Percentiles rank a stretch among this genome's conserved stretches.
Evolutionary conservation across 768 basidiomycete species (phyloP).

Genomic region (Xerocomellus intermedius): DNA sequence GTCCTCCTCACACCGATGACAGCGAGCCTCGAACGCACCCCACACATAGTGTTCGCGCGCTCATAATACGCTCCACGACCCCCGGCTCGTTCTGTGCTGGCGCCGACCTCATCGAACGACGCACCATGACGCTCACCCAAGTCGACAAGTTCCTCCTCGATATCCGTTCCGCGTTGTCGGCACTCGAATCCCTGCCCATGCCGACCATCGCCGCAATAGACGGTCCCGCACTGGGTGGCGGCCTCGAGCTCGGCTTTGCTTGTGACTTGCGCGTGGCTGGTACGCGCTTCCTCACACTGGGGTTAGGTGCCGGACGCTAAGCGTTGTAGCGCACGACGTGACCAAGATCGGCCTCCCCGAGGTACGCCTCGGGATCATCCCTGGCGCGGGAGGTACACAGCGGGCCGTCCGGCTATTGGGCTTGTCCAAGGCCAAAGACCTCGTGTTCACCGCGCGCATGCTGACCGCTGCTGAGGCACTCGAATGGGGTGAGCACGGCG

Average conservation of each 20-base stretch:
- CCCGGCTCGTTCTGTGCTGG: constrained; percentile 87
- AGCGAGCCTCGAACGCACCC: background rate
- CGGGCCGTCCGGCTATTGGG: constrained; percentile 77
- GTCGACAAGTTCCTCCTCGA: constrained; percentile 77
- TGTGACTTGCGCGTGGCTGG: constrained; percentile 91
- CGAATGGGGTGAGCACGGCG: constrained; percentile 54
- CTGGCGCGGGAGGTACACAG: constrained; percentile 89
- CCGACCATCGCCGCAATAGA: constrained; percentile 93
- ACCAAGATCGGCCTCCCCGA: constrained; percentile 90
- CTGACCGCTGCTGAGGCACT: constrained; percentile 66
- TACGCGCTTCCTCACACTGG: constrained; percentile 34
- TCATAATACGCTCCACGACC: constrained; percentile 80
- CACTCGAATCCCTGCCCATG: constrained; percentile 79
- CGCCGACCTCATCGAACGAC: constrained; percentile 83
- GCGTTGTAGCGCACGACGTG: constrained; percentile 52
- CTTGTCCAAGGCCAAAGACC: constrained; percentile 75
- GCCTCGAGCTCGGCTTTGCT: constrained; percentile 81
- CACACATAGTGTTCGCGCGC: constrained; percentile 59
- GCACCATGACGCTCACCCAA: constrained; percentile 74
- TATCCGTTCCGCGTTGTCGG: constrained; percentile 66
- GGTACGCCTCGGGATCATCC: constrained; percentile 77
- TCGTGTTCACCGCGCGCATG: constrained; percentile 79
- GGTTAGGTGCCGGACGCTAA: background rate
- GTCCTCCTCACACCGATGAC: background rate
- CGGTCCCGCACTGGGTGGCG: constrained; percentile 92